A percentile compares a stretch with the other conserved stretches of the same genome.
These are phyloP conservation scores for Carex myosuroides DNA, from an alignment of 176 grass and related monocot species.

Conservation along the genomic window DNA sequence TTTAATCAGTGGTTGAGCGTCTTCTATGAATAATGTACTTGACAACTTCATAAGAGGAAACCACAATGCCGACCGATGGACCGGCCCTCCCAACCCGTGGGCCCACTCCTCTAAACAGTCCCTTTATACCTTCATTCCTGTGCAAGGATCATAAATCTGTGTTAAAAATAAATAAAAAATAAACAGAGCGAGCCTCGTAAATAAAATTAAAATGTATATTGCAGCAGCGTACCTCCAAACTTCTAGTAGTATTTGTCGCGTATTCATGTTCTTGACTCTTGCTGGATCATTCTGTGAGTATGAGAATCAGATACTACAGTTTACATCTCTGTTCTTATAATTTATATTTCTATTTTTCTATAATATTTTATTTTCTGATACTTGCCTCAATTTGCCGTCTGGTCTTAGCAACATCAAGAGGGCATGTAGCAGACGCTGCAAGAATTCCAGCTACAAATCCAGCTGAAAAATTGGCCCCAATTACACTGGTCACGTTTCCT, in stretches of 20 bases:
- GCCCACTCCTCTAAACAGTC: conserved; percentile 66
- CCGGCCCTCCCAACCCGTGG: conserved; percentile 73
- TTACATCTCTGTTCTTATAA: neutral
- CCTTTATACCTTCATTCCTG: conserved; percentile 70
- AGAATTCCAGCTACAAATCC: conserved; percentile 78
- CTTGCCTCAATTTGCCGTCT: conserved; percentile 85
- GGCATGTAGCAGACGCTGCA: conserved; percentile 68
- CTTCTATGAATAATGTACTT: conserved; percentile 66
- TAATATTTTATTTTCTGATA: neutral
- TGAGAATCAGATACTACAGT: neutral
- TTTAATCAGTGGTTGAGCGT: conserved; percentile 19
- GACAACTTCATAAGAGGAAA: conserved; percentile 81
- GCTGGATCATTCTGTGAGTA: conserved; percentile 71
- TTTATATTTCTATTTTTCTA: neutral
- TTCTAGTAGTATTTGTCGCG: conserved; percentile 55
- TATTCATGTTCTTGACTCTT: conserved; percentile 67
- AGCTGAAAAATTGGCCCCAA: conserved; percentile 67
- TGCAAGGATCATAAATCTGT: neutral
- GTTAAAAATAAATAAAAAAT: neutral
- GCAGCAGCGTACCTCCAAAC: conserved; percentile 64
- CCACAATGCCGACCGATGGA: conserved; percentile 83
- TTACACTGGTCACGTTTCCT: conserved; percentile 42
- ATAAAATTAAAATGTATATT: neutral
- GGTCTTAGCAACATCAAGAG: conserved; percentile 94
- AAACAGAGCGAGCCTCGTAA: neutral